Percentiles rank a stretch among this genome's conserved stretches.
Evolutionary conservation across 148 eudicot species (phyloP).

Genomic region (Hydrangea macrophylla): DNA sequence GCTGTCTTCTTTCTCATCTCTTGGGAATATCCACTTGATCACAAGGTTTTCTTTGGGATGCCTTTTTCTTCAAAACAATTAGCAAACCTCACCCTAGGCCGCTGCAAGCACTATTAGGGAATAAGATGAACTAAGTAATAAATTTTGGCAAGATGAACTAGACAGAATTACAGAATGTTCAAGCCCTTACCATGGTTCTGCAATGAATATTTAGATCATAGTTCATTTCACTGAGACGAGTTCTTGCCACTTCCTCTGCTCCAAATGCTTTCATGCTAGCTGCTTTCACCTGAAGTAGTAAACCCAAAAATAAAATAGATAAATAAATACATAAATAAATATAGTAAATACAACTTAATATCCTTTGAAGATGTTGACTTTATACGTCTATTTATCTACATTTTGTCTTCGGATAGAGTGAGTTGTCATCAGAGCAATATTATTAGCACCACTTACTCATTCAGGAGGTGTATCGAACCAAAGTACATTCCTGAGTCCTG

Average conservation of each 20-base stretch:
- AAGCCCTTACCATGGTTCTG: conserved; percentile 47
- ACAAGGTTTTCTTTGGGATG: conserved; percentile 4
- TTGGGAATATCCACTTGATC: background rate
- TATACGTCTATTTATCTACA: background rate
- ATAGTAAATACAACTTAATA: background rate
- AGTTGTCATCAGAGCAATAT: too few species aligned
- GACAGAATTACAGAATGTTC: background rate
- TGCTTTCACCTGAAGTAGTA: conserved; percentile 38
- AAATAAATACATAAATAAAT: background rate
- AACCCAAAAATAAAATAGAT: background rate
- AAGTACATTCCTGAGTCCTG: too few species aligned
- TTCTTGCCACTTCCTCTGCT: conserved; percentile 34
- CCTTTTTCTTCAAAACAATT: conserved; percentile 24
- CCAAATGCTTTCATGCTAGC: conserved; percentile 41
- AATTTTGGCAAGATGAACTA: background rate
- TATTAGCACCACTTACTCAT: too few species aligned
- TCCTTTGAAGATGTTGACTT: too few species aligned
- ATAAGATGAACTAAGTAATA: background rate
- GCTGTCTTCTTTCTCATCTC: background rate
- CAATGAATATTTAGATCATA: conserved; percentile 52
- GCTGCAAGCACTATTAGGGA: conserved; percentile 40
- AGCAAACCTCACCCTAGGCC: conserved; percentile 58
- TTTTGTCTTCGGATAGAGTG: background rate
- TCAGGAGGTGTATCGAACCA: too few species aligned
- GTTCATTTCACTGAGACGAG: conserved; percentile 42